Percentiles rank a stretch among this genome's conserved stretches.
These are phyloP conservation scores for Plasmodium knowlesi DNA, from an alignment of 169 alveolate species.

Conservation along the genomic window DNA sequence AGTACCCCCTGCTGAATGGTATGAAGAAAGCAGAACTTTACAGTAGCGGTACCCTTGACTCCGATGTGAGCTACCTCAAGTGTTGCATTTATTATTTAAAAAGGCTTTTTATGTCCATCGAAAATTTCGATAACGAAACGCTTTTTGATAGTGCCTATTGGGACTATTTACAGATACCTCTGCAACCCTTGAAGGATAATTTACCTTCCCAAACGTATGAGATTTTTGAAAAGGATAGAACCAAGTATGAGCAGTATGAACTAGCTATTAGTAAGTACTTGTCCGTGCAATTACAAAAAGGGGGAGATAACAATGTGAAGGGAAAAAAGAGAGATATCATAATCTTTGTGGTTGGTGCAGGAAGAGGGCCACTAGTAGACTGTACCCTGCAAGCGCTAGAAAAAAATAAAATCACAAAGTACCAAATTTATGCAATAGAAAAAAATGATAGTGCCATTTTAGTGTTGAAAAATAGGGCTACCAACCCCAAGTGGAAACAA, in stretches of 20 bases:
- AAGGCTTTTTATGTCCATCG: constrained; percentile 66
- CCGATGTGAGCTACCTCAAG: constrained; percentile 2
- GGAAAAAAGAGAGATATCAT: constrained; percentile 2
- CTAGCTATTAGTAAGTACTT: constrained; percentile 77
- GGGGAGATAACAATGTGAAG: not conserved
- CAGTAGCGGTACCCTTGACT: not conserved
- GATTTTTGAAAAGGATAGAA: constrained; percentile 79
- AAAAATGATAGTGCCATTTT: constrained; percentile 83
- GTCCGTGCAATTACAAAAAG: constrained; percentile 11
- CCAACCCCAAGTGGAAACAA: constrained; percentile 77
- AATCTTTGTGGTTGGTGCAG: constrained; percentile 85
- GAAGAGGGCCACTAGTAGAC: constrained; percentile 86
- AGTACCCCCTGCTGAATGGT: not conserved
- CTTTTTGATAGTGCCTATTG: constrained; percentile 60
- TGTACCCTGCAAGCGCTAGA: constrained; percentile 76
- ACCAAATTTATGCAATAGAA: constrained; percentile 80
- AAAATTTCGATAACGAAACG: constrained; percentile 58
- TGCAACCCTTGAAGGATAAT: constrained; percentile 85
- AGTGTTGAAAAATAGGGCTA: constrained; percentile 71
- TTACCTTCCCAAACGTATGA: constrained; percentile 81
- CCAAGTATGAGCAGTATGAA: constrained; percentile 80
- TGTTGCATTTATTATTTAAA: constrained; percentile 68
- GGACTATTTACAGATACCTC: constrained; percentile 82
- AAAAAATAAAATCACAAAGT: constrained; percentile 65
- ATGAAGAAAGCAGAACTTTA: not conserved